These are phyloP conservation scores for Fusarium robinianum DNA, from an alignment of 2,329 filamentous ascomycete genomes.

Conservation along the genomic window DNA sequence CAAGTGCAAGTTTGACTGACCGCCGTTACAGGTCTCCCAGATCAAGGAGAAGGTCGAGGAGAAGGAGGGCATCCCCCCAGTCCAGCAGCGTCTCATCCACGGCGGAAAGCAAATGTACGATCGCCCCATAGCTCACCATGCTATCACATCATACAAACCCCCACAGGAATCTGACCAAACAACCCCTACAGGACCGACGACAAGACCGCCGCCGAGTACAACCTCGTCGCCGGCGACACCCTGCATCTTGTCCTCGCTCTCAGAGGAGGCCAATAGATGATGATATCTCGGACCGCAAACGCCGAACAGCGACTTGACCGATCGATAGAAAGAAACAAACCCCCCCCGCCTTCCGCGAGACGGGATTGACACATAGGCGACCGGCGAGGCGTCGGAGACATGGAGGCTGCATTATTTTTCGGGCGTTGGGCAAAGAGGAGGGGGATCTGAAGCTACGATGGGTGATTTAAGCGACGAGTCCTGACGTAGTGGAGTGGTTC, in stretches of 20 bases:
- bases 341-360: no score
- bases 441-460: no score
- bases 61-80: conserved; percentile 97
- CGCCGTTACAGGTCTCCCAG: conserved; percentile 71
- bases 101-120: conserved; percentile 97
- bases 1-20: conserved; percentile 14
- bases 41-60: conserved; percentile 99
- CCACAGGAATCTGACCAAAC: conserved; percentile 7
- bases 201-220: conserved; percentile 89
- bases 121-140: neutral
- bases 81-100: conserved; percentile 94
- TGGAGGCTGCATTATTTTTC: no score
- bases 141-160: neutral
- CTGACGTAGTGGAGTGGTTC: no score
- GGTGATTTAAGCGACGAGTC: no score
- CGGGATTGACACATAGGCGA: no score
- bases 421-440: no score
- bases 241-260: conserved; percentile 95
- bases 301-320: no score
- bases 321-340: no score
- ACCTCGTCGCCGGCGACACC: conserved; percentile 88
- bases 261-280: conserved; percentile 66
- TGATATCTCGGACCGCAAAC: no score
- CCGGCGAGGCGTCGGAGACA: no score
- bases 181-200: conserved; percentile 76